These are phyloP conservation scores for Rugosomyces carneus DNA, from an alignment of 1,284 basidiomycete genomes.

Conservation along the genomic window DNA sequence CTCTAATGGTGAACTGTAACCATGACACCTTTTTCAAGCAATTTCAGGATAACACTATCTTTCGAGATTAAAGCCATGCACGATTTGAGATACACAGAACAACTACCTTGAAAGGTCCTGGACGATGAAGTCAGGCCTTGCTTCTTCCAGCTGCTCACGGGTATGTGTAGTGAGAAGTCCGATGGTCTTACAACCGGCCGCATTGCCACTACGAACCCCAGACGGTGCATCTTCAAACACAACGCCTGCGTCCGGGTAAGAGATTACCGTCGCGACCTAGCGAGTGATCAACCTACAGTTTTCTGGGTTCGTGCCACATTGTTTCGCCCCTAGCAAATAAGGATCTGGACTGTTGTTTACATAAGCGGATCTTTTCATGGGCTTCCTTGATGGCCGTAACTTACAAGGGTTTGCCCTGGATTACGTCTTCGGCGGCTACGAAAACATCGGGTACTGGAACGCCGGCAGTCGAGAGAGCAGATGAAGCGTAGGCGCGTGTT, in stretches of 20 bases:
- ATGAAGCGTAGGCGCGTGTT: slow-evolving; percentile 51
- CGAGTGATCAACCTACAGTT: slow-evolving; percentile 40
- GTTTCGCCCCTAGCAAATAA: slow-evolving; percentile 69
- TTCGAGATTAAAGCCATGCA: slow-evolving; percentile 3
- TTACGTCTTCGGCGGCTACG: slow-evolving; percentile 76
- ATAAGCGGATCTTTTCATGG: slow-evolving; percentile 4
- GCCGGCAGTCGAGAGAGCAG: slow-evolving; percentile 46
- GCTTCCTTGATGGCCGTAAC: slow-evolving; percentile 18
- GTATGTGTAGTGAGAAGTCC: slow-evolving; percentile 77
- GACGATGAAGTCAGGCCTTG: slow-evolving; percentile 56
- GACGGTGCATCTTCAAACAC: slow-evolving; percentile 88
- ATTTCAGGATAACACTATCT: slow-evolving; percentile 38
- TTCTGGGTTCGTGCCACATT: slow-evolving; percentile 51
- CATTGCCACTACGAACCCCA: slow-evolving; percentile 49
- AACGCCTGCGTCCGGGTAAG: slow-evolving; percentile 40
- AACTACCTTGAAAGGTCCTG: slow-evolving; percentile 52
- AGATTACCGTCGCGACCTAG: slow-evolving; percentile 3
- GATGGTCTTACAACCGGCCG: slow-evolving; percentile 75
- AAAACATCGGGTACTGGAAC: slow-evolving; percentile 59
- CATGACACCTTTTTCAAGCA: slow-evolving; percentile 35
- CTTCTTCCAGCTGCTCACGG: slow-evolving; percentile 53
- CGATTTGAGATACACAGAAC: neutral
- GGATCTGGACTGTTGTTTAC: slow-evolving; percentile 69
- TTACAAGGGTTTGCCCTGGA: slow-evolving; percentile 73
- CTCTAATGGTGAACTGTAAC: slow-evolving; percentile 10